A percentile compares a stretch with the other conserved stretches of the same genome.
Evolutionary conservation across 2,329 filamentous ascomycete species (phyloP).

Genomic region (Aureobasidium sp.): DNA sequence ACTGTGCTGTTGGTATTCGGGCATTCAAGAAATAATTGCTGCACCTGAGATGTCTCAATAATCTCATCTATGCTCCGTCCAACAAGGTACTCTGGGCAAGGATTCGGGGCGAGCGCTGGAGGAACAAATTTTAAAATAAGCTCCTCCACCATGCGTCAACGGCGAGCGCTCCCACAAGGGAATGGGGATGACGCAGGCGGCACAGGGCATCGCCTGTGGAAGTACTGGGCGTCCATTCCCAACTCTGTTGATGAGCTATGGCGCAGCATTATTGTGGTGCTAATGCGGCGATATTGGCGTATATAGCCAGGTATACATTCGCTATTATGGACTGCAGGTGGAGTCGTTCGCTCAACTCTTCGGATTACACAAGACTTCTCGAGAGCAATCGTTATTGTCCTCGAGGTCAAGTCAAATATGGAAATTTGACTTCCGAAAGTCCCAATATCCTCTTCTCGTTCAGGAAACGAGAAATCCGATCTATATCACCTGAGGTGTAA

Average conservation of each 20-base stretch:
- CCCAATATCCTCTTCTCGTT: too few relatives aligned
- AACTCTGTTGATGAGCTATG: background rate
- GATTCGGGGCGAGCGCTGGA: background rate
- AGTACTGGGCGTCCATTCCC: background rate
- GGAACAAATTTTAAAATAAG: background rate
- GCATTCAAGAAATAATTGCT: background rate
- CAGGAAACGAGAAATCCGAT: background rate
- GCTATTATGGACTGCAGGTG: too few relatives aligned
- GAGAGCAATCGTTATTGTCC: too few relatives aligned
- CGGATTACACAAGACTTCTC: too few relatives aligned
- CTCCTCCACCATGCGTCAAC: background rate
- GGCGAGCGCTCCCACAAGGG: background rate
- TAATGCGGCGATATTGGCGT: too few relatives aligned
- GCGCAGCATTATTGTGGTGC: background rate
- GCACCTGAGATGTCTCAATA: background rate
- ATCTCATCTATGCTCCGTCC: background rate
- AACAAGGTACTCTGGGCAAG: background rate
- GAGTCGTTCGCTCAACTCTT: too few relatives aligned
- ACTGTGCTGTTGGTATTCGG: background rate
- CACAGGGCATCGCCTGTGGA: background rate
- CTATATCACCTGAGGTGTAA: background rate
- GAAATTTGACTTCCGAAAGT: background rate
- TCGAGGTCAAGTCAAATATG: too few relatives aligned
- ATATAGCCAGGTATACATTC: too few relatives aligned
- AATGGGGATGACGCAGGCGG: background rate